A percentile compares a stretch with the other conserved stretches of the same genome.
These are phyloP conservation scores for Lasiosphaeris hirsuta DNA, from an alignment of 495 filamentous ascomycete species.

Conservation along the genomic window DNA sequence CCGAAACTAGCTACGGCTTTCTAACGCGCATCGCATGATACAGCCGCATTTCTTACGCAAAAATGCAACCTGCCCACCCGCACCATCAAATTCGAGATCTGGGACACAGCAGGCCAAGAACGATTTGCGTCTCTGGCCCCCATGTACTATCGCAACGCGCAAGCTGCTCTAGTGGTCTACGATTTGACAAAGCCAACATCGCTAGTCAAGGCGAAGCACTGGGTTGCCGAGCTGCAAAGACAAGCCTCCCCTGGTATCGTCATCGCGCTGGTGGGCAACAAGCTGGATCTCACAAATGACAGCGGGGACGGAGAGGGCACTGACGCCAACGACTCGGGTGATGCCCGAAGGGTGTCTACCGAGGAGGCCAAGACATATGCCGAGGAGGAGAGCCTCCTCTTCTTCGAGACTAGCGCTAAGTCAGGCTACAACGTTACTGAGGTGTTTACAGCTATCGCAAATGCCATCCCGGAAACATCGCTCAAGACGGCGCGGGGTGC, in stretches of 20 bases:
- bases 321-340: slow-evolving; percentile 62
- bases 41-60: slow-evolving; percentile 96
- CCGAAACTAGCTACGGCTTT: not conserved
- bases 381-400: slow-evolving; percentile 87
- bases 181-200: slow-evolving; percentile 96
- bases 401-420: slow-evolving; percentile 98
- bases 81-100: slow-evolving; percentile 99
- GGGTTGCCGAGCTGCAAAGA: slow-evolving; percentile 96
- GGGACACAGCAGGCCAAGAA: slow-evolving; percentile 98
- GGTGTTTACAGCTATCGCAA: slow-evolving; percentile 97
- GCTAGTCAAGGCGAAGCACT: slow-evolving; percentile 94
- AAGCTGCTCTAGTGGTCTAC: slow-evolving; percentile 98
- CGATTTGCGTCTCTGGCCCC: slow-evolving; percentile 94
- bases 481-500: slow-evolving; percentile 79
- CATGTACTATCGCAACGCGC: slow-evolving; percentile 99
- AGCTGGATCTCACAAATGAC: slow-evolving; percentile 78
- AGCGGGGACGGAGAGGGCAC: slow-evolving; percentile 37
- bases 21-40: slow-evolving; percentile 8
- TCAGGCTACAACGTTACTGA: slow-evolving; percentile 89
- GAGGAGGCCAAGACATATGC: slow-evolving; percentile 90
- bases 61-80: slow-evolving; percentile 95
- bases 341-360: slow-evolving; percentile 81
- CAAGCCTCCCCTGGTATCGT: slow-evolving; percentile 98
- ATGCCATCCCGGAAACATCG: slow-evolving; percentile 92
- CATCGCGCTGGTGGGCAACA: slow-evolving; percentile 96